These are phyloP conservation scores for Poa pratensis DNA, from an alignment of 176 grass and related monocot species.

Conservation along the genomic window DNA sequence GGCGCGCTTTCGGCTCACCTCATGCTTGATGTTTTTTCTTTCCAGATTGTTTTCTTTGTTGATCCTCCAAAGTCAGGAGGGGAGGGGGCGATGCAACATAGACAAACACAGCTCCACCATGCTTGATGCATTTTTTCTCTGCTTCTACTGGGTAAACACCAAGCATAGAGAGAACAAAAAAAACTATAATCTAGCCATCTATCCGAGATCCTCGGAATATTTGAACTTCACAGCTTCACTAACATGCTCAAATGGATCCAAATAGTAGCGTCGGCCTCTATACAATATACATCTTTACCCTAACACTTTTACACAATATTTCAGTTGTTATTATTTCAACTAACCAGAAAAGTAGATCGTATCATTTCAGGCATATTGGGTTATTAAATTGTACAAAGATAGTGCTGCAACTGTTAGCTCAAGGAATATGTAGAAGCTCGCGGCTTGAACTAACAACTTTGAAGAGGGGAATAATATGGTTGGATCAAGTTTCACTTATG, in stretches of 20 bases:
- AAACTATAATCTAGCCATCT: conserved; percentile 41
- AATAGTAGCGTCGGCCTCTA: conserved; percentile 10
- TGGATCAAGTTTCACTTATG: conserved; percentile 57
- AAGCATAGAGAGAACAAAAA: too few relatives aligned
- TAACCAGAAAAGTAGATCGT: not conserved
- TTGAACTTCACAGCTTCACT: conserved; percentile 56
- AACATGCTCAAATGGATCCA: conserved; percentile 22
- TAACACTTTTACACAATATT: not conserved
- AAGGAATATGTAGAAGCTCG: conserved; percentile 37
- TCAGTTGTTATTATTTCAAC: not conserved
- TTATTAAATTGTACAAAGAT: conserved; percentile 48
- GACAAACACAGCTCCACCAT: too few relatives aligned
- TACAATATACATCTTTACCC: not conserved
- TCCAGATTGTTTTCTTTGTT: too few relatives aligned
- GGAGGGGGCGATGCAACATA: too few relatives aligned
- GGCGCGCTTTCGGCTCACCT: too few relatives aligned
- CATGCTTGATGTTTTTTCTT: too few relatives aligned
- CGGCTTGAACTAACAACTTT: conserved; percentile 43
- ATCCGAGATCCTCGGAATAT: conserved; percentile 53
- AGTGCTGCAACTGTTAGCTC: conserved; percentile 20
- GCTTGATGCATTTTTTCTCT: too few relatives aligned
- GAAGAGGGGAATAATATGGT: conserved; percentile 39
- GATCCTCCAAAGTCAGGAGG: too few relatives aligned
- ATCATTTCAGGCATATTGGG: not conserved
- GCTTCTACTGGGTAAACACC: not conserved